Base-by-base conservation (phyloP, 768 basidiomycete species). In the Cystobasidium tubakii region DNA sequence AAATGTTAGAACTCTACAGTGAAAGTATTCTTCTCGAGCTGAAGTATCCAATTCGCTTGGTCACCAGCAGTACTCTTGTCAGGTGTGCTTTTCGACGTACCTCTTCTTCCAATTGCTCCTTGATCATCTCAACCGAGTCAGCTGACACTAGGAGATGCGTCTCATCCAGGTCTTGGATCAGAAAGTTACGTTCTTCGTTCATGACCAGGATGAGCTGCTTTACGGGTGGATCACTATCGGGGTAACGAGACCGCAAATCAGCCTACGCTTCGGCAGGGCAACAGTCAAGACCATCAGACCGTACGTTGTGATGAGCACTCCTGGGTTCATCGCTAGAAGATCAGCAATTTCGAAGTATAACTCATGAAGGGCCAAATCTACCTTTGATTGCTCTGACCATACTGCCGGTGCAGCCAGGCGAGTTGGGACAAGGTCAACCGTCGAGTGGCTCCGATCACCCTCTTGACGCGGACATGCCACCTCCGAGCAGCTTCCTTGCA, bases 111-210 rank as follows among this genome's bases (percentile, higher is more conserved):
- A 75, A 62, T 44, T 75, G 60, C 39, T 75, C 62, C 39, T 74
- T 75, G 63, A 92, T 88, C 39, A 87, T 83, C 77, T 87, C 89
- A 79, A 92, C 89, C 76, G 89, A 87, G 74, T 92, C 91, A 1
- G 89, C 88, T 79, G 90, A 90, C 79, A 92, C 89, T 65, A 92
- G 86, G 1, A 93, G 78, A 81, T 91, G 90, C 76, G 86, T 85
- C 77, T 91, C 90, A 77, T 92, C 91, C 39, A 93, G 81, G 78
- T 92, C 91, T 78, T 92, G 90, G 73, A 93, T 89, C 74, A 93
- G 88, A 79, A 93, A 92, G 83, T 86, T 4, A 85, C 83, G 31
- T 39, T 74, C 60, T 42, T 75, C 75, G 55, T 75, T 57, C 75
- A 75, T 74, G 1, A 25, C n/a, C 63, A 91, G 83, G 43, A 92